Conservation (phyloP, 1,139 yeast genomes). For the Pichia sorboxylosa region DNA sequence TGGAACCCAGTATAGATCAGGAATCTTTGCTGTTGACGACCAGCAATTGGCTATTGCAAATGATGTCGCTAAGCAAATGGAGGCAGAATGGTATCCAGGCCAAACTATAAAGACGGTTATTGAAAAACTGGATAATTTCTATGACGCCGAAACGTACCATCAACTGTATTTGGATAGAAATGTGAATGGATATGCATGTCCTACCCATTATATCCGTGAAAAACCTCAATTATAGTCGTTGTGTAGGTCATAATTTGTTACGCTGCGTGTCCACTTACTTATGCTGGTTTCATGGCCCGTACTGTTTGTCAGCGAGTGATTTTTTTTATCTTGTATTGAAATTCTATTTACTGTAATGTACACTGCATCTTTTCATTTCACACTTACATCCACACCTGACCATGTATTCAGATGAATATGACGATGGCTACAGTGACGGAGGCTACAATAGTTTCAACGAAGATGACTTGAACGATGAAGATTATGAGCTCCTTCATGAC, state of each 20-base stretch:
- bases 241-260: neutral
- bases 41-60: conserved; percentile 37
- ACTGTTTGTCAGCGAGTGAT: no score
- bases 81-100: conserved; percentile 45
- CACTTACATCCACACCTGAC: neutral
- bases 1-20: conserved; percentile 82
- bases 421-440: conserved; percentile 6
- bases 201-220: conserved; percentile 62
- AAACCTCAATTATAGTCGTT: conserved; percentile 2
- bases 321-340: neutral
- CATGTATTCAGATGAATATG: conserved; percentile 8
- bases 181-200: conserved; percentile 82
- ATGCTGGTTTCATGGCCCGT: no score
- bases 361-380: neutral
- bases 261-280: neutral
- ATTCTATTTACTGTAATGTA: neutral
- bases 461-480: conserved; percentile 11
- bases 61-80: conserved; percentile 25
- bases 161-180: conserved; percentile 69
- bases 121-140: conserved; percentile 57
- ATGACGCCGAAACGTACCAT: conserved; percentile 92
- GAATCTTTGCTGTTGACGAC: conserved; percentile 48
- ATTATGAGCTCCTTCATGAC: conserved; percentile 10
- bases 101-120: conserved; percentile 52
- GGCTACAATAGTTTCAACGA: conserved; percentile 7